A percentile compares a stretch with the other conserved stretches of the same genome.
Conservation (phyloP, 2,329 filamentous ascomycete genomes). For the Fusarium subtropicale region DNA sequence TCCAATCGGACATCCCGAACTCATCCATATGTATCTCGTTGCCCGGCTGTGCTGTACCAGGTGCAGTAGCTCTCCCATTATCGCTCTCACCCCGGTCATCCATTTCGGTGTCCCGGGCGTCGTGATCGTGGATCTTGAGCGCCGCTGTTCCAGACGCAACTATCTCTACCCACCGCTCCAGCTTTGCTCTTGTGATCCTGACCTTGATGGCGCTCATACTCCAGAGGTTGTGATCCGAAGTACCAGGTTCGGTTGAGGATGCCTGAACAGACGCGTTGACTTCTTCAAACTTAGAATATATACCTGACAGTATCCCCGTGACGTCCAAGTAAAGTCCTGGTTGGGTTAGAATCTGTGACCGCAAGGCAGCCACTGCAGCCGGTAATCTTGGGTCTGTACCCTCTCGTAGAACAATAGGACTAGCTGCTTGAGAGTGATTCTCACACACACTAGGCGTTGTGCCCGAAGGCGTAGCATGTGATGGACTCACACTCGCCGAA, state of each 20-base stretch:
- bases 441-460: constrained; percentile 31
- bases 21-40: constrained; percentile 41
- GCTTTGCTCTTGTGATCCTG: constrained; percentile 58
- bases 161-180: constrained; percentile 61
- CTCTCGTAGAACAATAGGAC: constrained; percentile 44
- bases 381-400: constrained; percentile 55
- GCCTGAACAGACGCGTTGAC: constrained; percentile 54
- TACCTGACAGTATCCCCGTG: constrained; percentile 55
- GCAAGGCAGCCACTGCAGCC: constrained; percentile 55
- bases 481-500: constrained; percentile 21
- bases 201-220: constrained; percentile 61
- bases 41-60: constrained; percentile 1
- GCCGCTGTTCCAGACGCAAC: constrained; percentile 54
- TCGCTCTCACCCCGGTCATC: neutral
- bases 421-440: constrained; percentile 20
- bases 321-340: constrained; percentile 60
- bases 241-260: constrained; percentile 48
- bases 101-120: constrained; percentile 37
- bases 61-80: neutral
- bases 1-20: constrained; percentile 44
- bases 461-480: constrained; percentile 1
- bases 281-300: constrained; percentile 59
- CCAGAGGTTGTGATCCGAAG: constrained; percentile 60
- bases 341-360: constrained; percentile 57
- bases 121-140: constrained; percentile 35